These are phyloP conservation scores for Jimgerdemannia lactiflua DNA, from an alignment of 192 early-diverging fungal genomes.

Conservation along the genomic window DNA sequence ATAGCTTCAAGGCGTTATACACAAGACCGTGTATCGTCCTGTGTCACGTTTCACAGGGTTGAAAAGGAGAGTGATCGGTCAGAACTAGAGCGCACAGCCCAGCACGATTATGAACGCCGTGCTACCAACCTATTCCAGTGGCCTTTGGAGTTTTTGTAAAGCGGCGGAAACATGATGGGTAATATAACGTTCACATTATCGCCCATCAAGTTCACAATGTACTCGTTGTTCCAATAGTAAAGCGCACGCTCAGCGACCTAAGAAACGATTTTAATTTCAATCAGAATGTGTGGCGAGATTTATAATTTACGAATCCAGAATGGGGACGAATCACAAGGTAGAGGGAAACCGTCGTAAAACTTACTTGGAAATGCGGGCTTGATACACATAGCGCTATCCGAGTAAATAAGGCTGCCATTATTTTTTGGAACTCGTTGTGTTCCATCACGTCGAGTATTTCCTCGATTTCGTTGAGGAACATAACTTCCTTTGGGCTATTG, in stretches of 20 bases:
- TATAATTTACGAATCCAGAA: background rate
- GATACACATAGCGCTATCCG: conserved; percentile 90
- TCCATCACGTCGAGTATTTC: conserved; percentile 97
- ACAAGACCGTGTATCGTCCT: conserved; percentile 96
- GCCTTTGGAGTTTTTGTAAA: conserved; percentile 92
- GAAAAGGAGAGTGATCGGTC: background rate
- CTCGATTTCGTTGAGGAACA: conserved; percentile 99
- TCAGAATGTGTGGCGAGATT: background rate
- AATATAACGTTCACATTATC: conserved; percentile 91
- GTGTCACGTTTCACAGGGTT: background rate
- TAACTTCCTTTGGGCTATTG: conserved; percentile 98
- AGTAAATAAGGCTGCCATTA: conserved; percentile 91
- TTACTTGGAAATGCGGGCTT: conserved; percentile 97
- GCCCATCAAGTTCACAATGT: conserved; percentile 93
- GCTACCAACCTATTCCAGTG: conserved; percentile 91
- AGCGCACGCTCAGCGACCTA: conserved; percentile 98
- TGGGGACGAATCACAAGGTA: background rate
- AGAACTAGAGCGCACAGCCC: background rate
- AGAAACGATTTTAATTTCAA: background rate
- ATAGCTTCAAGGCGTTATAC: conserved; percentile 95
- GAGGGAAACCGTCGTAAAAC: conserved; percentile 17
- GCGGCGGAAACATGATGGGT: conserved; percentile 93
- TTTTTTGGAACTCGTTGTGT: conserved; percentile 84
- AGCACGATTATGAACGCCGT: background rate
- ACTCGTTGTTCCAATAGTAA: conserved; percentile 99